Evolutionary conservation across 768 basidiomycete species (phyloP).

Genomic region (Mycena albidolilacea): DNA sequence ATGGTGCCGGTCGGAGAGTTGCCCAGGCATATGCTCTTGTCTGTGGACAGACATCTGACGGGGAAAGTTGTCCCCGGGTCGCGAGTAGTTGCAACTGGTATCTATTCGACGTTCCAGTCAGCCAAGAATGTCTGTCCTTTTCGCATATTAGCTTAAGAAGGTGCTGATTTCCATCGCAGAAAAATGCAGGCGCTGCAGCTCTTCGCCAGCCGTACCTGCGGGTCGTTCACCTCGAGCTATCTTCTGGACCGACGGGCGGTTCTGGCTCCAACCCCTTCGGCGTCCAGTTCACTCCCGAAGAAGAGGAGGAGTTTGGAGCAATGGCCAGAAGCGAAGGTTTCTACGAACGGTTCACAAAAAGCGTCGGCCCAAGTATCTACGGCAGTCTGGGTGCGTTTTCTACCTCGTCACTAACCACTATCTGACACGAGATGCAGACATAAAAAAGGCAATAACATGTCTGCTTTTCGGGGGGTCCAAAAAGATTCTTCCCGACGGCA

Average conservation of each 20-base stretch:
- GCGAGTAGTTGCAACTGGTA: slow-evolving; percentile 94
- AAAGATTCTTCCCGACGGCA: slow-evolving; percentile 96
- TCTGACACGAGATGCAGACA: slow-evolving; percentile 70
- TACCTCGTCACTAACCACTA: background rate
- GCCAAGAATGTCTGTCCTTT: slow-evolving; percentile 77
- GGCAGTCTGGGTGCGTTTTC: slow-evolving; percentile 84
- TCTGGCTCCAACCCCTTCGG: slow-evolving; percentile 89
- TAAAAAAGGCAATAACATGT: slow-evolving; percentile 97
- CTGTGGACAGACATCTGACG: slow-evolving; percentile 91
- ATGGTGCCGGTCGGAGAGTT: slow-evolving; percentile 99
- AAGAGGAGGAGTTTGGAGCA: slow-evolving; percentile 96
- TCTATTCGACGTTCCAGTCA: slow-evolving; percentile 96
- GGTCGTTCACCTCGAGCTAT: slow-evolving; percentile 91
- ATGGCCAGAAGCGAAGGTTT: slow-evolving; percentile 91
- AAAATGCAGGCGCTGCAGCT: slow-evolving; percentile 88
- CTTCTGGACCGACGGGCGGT: slow-evolving; percentile 80
- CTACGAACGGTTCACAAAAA: slow-evolving; percentile 94
- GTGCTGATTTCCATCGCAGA: slow-evolving; percentile 55
- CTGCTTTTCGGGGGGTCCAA: slow-evolving; percentile 98
- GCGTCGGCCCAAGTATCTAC: slow-evolving; percentile 97
- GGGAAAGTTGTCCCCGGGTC: slow-evolving; percentile 96
- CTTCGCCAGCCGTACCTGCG: slow-evolving; percentile 96
- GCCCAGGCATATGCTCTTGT: slow-evolving; percentile 94
- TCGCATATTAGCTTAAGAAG: background rate
- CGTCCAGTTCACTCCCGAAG: slow-evolving; percentile 91